A percentile compares a stretch with the other conserved stretches of the same genome.
Conservation (phyloP, 108 stramenopile species). For the Aurantiochytrium sp. region DNA sequence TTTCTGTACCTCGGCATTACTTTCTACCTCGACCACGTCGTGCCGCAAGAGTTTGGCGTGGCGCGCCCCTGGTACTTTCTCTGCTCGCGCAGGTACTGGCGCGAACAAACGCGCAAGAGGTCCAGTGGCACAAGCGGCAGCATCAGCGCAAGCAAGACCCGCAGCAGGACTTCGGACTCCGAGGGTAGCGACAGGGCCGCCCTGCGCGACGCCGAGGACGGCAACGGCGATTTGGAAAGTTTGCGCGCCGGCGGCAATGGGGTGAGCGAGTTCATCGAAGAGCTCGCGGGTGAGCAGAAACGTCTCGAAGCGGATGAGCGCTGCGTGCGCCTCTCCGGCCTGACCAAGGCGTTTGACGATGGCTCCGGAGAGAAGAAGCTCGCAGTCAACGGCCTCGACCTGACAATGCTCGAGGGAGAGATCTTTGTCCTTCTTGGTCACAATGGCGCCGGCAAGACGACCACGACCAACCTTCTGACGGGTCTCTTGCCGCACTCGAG, state of each 20-base stretch:
- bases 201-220: no score
- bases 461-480: slow-evolving; percentile 81
- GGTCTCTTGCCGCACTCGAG: slow-evolving; percentile 78
- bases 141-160: no score
- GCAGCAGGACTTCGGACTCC: no score
- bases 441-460: slow-evolving; percentile 73
- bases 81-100: slow-evolving; percentile 70
- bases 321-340: slow-evolving; percentile 28
- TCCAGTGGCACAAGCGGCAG: no score
- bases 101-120: background rate
- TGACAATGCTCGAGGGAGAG: slow-evolving; percentile 81
- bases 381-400: slow-evolving; percentile 78
- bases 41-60: slow-evolving; percentile 74
- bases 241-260: no score
- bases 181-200: no score
- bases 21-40: slow-evolving; percentile 80
- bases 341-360: slow-evolving; percentile 60
- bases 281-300: slow-evolving; percentile 55
- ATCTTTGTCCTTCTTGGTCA: slow-evolving; percentile 88
- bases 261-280: background rate
- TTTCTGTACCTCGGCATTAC: slow-evolving; percentile 73
- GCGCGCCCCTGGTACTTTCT: slow-evolving; percentile 74
- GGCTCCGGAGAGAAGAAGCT: slow-evolving; percentile 68
- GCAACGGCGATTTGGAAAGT: no score
- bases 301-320: slow-evolving; percentile 42